Conservation (phyloP, 2,329 filamentous ascomycete species). For the Epichloe aotearoae region DNA sequence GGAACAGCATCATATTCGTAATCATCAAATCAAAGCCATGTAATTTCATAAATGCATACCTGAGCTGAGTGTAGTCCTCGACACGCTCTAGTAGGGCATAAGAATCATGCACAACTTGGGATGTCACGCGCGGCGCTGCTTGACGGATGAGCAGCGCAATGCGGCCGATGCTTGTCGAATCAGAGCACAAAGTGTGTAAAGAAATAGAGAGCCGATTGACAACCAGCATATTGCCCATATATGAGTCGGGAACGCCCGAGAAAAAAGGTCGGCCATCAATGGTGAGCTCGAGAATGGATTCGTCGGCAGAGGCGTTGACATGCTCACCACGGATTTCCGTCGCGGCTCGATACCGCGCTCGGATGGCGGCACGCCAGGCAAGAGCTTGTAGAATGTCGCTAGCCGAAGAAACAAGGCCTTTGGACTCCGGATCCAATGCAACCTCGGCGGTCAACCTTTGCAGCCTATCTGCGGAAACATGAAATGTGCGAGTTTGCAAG, state of each 20-base stretch:
- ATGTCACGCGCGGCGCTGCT: constrained; percentile 13
- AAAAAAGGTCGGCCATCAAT: constrained; percentile 21
- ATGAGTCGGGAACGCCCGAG: constrained; percentile 14
- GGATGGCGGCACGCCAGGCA: constrained; percentile 24
- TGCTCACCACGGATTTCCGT: constrained; percentile 9
- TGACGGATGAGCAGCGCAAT: constrained; percentile 15
- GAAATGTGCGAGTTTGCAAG: constrained; percentile 16
- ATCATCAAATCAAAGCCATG: constrained; percentile 12
- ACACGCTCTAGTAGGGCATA: constrained; percentile 15
- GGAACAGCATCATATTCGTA: constrained; percentile 18
- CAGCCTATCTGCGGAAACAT: constrained; percentile 18
- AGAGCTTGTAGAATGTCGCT: constrained; percentile 28
- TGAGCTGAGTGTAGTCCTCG: constrained; percentile 10
- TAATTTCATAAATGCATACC: not conserved
- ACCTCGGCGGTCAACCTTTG: constrained; percentile 18
- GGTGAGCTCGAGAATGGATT: constrained; percentile 21
- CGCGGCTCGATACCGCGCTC: constrained; percentile 21
- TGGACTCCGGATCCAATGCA: constrained; percentile 11
- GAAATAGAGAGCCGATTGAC: constrained; percentile 15
- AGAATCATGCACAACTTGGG: constrained; percentile 16
- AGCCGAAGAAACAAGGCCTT: constrained; percentile 15
- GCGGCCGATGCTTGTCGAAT: constrained; percentile 12
- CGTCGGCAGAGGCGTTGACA: constrained; percentile 10
- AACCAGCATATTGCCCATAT: constrained; percentile 17
- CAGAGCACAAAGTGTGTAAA: constrained; percentile 14